These are phyloP conservation scores for Galerina marginata DNA, from an alignment of 768 basidiomycete genomes.

Conservation along the genomic window DNA sequence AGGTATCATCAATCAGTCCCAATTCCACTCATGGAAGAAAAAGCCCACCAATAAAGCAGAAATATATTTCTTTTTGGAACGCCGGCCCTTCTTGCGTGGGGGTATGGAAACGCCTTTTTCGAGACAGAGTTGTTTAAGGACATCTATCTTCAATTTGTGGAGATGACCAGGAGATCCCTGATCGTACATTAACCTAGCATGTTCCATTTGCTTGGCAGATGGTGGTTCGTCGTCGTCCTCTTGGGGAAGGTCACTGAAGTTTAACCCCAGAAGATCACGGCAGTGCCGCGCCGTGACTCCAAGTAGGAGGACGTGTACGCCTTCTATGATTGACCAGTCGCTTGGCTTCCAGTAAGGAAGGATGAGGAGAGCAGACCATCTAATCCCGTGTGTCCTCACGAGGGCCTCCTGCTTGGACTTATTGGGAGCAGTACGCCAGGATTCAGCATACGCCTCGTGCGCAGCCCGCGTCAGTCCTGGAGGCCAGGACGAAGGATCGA, in stretches of 20 bases:
- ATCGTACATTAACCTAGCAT: neutral
- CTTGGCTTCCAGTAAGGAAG: neutral
- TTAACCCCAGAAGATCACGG: slow-evolving; percentile 25
- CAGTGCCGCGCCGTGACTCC: slow-evolving; percentile 37
- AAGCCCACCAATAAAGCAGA: neutral
- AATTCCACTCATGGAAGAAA: neutral
- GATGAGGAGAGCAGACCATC: neutral
- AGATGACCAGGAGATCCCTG: neutral
- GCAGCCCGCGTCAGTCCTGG: slow-evolving; percentile 21
- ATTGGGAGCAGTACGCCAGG: neutral
- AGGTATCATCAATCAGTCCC: neutral
- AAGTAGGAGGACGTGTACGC: slow-evolving; percentile 44
- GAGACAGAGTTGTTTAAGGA: neutral
- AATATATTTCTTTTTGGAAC: slow-evolving; percentile 2
- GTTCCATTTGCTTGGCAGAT: neutral
- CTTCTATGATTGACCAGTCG: slow-evolving; percentile 45
- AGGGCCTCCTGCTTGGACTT: neutral
- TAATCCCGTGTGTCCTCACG: neutral
- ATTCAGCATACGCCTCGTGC: slow-evolving; percentile 6
- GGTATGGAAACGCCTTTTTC: neutral
- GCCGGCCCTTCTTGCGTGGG: neutral
- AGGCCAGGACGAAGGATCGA: slow-evolving; percentile 9
- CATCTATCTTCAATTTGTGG: neutral
- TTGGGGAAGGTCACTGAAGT: neutral
- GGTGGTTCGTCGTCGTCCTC: slow-evolving; percentile 2